These are phyloP conservation scores for Elaphomyces granulatus DNA, from an alignment of 495 filamentous ascomycete genomes.

Conservation along the genomic window DNA sequence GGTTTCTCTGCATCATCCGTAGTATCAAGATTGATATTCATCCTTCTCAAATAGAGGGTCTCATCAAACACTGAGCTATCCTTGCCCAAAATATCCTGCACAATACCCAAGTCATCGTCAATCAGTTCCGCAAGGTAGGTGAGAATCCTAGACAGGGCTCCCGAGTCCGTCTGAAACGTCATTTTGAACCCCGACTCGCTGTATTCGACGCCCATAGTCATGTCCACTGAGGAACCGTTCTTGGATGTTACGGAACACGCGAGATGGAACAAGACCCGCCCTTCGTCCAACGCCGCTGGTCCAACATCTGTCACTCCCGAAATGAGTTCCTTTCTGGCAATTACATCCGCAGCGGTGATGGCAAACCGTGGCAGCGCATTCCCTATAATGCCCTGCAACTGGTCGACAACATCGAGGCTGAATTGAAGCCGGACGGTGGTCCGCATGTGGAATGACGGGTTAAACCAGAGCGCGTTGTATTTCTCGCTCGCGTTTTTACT, in stretches of 20 bases:
- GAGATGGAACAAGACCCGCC: neutral
- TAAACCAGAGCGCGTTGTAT: slow-evolving; percentile 11
- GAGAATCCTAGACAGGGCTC: neutral
- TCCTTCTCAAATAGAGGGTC: no score
- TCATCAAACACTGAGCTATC: no score
- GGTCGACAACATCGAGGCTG: neutral
- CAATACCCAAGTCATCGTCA: no score
- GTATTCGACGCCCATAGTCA: neutral
- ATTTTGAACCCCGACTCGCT: neutral
- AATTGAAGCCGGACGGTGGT: slow-evolving; percentile 7
- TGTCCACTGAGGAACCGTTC: neutral
- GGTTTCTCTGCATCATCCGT: no score
- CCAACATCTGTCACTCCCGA: neutral
- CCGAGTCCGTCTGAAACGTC: neutral
- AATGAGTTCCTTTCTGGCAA: neutral
- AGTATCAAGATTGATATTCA: neutral
- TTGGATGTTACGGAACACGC: neutral
- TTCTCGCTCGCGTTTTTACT: neutral
- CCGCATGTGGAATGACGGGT: slow-evolving; percentile 1
- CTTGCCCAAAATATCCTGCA: no score
- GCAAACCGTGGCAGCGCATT: neutral
- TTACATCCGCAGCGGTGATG: neutral
- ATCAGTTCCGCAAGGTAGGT: neutral
- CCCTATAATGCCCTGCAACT: neutral
- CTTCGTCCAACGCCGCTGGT: neutral